Base-by-base conservation (phyloP, 2,329 filamentous ascomycete species). In the Monilinia polystroma region DNA sequence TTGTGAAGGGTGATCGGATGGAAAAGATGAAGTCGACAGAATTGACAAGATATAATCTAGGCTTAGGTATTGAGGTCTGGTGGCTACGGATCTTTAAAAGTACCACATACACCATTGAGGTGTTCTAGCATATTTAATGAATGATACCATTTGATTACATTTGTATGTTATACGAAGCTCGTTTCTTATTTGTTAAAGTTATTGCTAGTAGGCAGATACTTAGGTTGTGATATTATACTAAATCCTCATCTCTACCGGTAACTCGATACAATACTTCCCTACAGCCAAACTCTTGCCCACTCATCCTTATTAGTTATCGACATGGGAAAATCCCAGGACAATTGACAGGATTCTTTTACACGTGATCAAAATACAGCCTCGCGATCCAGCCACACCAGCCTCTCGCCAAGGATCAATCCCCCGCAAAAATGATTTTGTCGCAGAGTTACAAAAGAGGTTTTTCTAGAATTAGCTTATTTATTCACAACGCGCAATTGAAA, bases 361-460 rank as follows among this genome's bases (percentile, higher is more conserved):
- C 45, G 45, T 47, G 45, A 47, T 8, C 18, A 45, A 20, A 5
- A n/a, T 10, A 18, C 47, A 66, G 54, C 63, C 64, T 47, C 60
- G 45, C 56, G 53, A 20, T 47, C 45, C 41, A 63, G 66, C 68
- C 64, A 63, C 41, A 55, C 67, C 66, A 70, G 69, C 69, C 66
- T 68, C 66, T 64, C 68, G 52, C 63, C 64, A 71, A 63, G 41
- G n/a, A 38, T n/a, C 43, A 26, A 12, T 43, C 26, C 51, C 49
- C 49, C 63, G 26, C 20, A 51, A 60, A 49, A 60, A 51, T 51
- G 38, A 60, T 60, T 51, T 60, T 35, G 26, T 47, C 41, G 16
- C 45, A 64, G 20, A 47, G 45, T 20, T 47, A 6, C 16, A 4
- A 67, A 68, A 71, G 60, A 68, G 60, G 41, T 69, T 70, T 69